A percentile compares a stretch with the other conserved stretches of the same genome.
These are phyloP conservation scores for Citrus australasica DNA, from an alignment of 345 rosid species.

Conservation along the genomic window DNA sequence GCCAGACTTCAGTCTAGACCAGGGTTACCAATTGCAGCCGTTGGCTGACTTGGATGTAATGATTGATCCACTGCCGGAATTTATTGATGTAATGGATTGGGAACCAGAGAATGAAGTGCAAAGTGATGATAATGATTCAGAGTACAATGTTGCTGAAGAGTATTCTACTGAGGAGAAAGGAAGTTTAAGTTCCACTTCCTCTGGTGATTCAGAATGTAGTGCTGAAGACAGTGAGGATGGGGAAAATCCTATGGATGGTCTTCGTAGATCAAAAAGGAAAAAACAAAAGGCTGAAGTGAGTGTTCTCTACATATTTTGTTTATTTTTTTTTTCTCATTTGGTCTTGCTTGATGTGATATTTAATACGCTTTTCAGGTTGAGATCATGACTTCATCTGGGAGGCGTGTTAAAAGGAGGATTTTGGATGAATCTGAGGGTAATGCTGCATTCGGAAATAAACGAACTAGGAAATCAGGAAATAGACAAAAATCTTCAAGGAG, in stretches of 20 bases:
- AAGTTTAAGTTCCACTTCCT: constrained; percentile 53
- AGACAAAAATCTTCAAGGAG: constrained; percentile 49
- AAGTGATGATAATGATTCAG: constrained; percentile 94
- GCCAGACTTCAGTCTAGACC: constrained; percentile 85
- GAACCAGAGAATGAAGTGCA: constrained; percentile 76
- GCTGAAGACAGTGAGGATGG: constrained; percentile 58
- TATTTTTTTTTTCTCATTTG: not conserved
- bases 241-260: constrained; percentile 51
- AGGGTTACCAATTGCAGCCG: constrained; percentile 77
- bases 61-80: constrained; percentile 78
- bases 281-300: constrained; percentile 69
- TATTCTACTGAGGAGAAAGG: constrained; percentile 67
- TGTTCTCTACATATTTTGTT: constrained; percentile 2
- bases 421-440: constrained; percentile 68
- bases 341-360: constrained; percentile 11
- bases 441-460: constrained; percentile 38
- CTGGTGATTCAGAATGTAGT: constrained; percentile 62
- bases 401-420: constrained; percentile 86
- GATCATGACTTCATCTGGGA: constrained; percentile 87
- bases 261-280: constrained; percentile 72
- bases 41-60: constrained; percentile 79
- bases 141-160: constrained; percentile 86
- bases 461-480: constrained; percentile 47
- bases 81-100: constrained; percentile 85
- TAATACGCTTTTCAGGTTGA: constrained; percentile 45